These are phyloP conservation scores for Hondaea fermentalgiana DNA, from an alignment of 108 stramenopile species.

Conservation along the genomic window DNA sequence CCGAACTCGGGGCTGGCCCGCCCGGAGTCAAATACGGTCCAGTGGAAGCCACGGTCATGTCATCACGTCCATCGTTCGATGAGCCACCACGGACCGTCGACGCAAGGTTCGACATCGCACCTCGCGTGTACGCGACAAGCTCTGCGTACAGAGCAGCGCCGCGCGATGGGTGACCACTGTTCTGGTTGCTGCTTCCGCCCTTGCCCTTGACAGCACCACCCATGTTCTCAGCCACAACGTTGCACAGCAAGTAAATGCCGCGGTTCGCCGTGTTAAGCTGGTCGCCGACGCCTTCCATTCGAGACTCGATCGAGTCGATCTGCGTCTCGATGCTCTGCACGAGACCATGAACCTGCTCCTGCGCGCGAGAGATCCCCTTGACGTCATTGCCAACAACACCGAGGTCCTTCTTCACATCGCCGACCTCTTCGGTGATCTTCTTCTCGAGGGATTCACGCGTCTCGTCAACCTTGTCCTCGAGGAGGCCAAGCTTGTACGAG, in stretches of 20 bases:
- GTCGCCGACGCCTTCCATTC: background rate
- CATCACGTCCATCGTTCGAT: background rate
- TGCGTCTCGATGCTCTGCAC: conserved; percentile 7
- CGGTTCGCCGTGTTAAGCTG: background rate
- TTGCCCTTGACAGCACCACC: background rate
- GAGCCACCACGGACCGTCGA: background rate
- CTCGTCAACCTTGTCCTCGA: conserved; percentile 13
- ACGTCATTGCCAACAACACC: background rate
- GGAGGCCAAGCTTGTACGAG: background rate
- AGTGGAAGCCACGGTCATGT: background rate
- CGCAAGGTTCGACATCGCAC: background rate
- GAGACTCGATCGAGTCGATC: background rate
- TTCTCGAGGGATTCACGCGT: background rate
- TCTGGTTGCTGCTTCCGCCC: background rate
- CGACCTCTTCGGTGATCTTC: background rate
- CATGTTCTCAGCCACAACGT: conserved; percentile 14
- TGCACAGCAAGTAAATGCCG: background rate
- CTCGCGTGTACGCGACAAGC: background rate
- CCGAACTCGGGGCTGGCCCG: background rate
- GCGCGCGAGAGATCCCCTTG: background rate
- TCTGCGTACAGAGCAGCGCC: background rate
- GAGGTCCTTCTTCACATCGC: conserved; percentile 13
- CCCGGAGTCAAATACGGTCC: background rate
- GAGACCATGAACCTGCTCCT: background rate
- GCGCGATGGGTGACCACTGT: background rate